Evolutionary conservation across 2,329 filamentous ascomycete genomes (phyloP), one percentile per base, ranked within the genome.

Genomic region (Alternaria sp.): DNA sequence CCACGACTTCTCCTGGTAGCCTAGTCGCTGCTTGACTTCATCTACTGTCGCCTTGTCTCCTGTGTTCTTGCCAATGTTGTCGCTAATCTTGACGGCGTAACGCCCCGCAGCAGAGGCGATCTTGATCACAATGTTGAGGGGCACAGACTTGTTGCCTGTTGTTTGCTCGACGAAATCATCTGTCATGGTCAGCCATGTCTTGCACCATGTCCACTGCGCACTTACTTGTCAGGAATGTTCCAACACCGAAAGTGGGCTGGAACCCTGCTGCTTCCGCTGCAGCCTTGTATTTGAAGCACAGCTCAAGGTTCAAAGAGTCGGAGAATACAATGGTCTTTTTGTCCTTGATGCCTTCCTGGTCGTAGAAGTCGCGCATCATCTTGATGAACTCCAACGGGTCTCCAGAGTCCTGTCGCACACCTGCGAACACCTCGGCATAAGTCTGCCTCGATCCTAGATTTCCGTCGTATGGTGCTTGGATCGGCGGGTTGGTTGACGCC

Each of bases 81-180:
- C 86, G 71, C 89, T 97, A 70, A 99, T 92, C 84, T 99, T 99
- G 76, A 99, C 89, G 3, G 96, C 94, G 0, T 91, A 88, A 50
- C 90, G 88, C 6, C 94, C 94, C 13, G 85, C 88, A 0, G 93
- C 96, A 10, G 92, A 93, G 66, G 92, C 93, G 64, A 99, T 86
- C 83, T 99, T 99, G 82, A 99, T 97, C 70, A 99, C 96, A 73
- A 99, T 99, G 75, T 99, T 99, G 58, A 99, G 83, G 0, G 96
- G 96, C 15, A 90, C 88, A 0, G 94, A 97, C 81, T 97, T 98
- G 70, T 89, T 89, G 43, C 90, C 90, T 1, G 90, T 91, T 36
- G 85, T 88, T 64, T 87, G 83, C 68, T 91, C 88, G n/a, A 83
- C 83, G 78, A 96, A 99, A 80, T 99, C 96, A 75, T 99, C 88